Evolutionary conservation across 257 asterid genomes (phyloP).

Genomic region (Jaltomata sinuosa): DNA sequence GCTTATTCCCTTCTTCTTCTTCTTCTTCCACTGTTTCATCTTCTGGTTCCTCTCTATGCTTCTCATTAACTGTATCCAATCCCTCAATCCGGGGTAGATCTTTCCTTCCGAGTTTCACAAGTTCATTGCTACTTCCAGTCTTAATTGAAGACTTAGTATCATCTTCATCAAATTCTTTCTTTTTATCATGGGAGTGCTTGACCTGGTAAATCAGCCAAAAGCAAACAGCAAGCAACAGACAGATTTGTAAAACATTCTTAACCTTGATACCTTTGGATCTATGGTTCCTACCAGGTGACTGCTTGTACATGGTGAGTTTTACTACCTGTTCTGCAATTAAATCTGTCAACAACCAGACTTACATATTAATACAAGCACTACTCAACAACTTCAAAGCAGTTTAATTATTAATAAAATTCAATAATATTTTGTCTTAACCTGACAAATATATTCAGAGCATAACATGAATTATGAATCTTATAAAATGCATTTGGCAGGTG

Average conservation of each 20-base stretch:
- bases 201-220: conserved; percentile 93
- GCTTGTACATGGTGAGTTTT: conserved; percentile 56
- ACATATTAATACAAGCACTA: neutral
- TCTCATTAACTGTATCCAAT: conserved; percentile 11
- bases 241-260: conserved; percentile 55
- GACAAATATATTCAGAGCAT: neutral
- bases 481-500: neutral
- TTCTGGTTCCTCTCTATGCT: conserved; percentile 35
- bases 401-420: neutral
- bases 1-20: conserved; percentile 37
- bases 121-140: conserved; percentile 13
- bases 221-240: conserved; percentile 77
- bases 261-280: conserved; percentile 62
- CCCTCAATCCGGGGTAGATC: conserved; percentile 35
- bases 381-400: neutral
- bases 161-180: conserved; percentile 57
- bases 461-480: neutral
- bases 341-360: neutral
- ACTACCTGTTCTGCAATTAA: neutral
- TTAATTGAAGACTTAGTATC: conserved; percentile 27
- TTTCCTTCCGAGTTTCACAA: conserved; percentile 62
- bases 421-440: neutral
- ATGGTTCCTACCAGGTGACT: conserved; percentile 61
- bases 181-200: conserved; percentile 75
- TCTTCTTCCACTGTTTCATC: conserved; percentile 39